phyloP scores from a whole-genome alignment of 2,329 filamentous ascomycete genomes.

The Aspergillus thermomutatus region DNA sequence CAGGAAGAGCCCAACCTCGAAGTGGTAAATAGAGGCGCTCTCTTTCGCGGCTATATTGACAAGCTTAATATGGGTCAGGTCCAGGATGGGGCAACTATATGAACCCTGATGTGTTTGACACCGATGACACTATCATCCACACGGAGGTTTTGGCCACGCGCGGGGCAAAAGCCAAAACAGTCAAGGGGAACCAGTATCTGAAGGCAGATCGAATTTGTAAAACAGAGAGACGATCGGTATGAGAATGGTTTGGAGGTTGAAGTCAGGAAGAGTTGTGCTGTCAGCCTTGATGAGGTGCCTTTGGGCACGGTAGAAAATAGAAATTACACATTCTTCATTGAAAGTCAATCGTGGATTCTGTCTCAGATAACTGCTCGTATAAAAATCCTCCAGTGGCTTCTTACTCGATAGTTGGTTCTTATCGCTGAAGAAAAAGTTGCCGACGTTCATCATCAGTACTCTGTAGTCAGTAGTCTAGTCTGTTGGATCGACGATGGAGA shows the following conservation, averaged over 20 bases:
- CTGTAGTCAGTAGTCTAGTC: background rate
- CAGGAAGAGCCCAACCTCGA: background rate
- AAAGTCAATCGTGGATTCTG: background rate
- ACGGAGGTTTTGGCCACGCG: constrained; percentile 1
- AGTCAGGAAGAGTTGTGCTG: background rate
- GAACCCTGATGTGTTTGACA: background rate
- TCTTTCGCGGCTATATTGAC: background rate
- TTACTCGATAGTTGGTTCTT: background rate
- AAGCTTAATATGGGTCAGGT: constrained; percentile 1
- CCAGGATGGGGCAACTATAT: background rate
- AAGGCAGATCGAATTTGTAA: background rate
- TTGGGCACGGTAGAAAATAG: background rate
- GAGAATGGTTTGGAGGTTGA: background rate
- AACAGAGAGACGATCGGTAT: background rate
- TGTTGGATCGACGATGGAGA: background rate
- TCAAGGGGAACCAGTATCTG: background rate
- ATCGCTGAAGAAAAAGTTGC: too few species aligned
- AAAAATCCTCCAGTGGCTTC: background rate
- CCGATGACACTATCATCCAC: constrained; percentile 3
- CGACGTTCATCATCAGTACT: constrained; percentile 6
- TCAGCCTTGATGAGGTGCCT: background rate
- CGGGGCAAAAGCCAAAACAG: background rate
- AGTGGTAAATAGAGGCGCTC: background rate
- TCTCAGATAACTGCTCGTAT: background rate
- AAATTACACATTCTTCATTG: background rate